Evolutionary conservation across 805 yeast species (phyloP).

Genomic region (Zygosaccharomyces lentus): DNA sequence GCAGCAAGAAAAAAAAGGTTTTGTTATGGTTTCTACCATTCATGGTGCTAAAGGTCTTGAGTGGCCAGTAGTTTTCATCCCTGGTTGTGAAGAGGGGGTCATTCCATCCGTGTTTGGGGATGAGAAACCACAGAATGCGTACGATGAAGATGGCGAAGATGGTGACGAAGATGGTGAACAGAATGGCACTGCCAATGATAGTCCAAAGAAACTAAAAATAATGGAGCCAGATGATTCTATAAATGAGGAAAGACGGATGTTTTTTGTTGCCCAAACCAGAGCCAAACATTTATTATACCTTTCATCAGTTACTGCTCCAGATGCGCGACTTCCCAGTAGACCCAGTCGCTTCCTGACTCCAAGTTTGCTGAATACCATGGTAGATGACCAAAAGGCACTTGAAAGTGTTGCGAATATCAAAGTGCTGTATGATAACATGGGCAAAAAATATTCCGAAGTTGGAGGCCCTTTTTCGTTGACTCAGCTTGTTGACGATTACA

Average conservation of each 20-base stretch:
- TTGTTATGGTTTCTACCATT: conserved; percentile 68
- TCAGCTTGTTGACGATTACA: conserved; percentile 28
- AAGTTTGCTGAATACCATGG: conserved; percentile 27
- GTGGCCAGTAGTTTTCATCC: conserved; percentile 89
- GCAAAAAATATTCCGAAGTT: conserved; percentile 10
- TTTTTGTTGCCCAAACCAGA: conserved; percentile 86
- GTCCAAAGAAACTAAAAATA: conserved; percentile 6
- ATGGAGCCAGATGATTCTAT: conserved; percentile 27
- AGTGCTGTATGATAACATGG: conserved; percentile 21
- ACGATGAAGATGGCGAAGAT: conserved; percentile 27
- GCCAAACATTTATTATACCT: conserved; percentile 59
- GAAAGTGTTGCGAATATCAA: conserved; percentile 19
- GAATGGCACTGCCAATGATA: conserved; percentile 14
- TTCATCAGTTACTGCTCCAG: conserved; percentile 24
- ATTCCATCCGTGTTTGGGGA: conserved; percentile 56
- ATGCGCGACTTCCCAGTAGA: conserved; percentile 19
- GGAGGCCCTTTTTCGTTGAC: conserved; percentile 21
- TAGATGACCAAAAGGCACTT: conserved; percentile 28
- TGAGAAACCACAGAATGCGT: conserved; percentile 27
- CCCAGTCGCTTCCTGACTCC: conserved; percentile 33
- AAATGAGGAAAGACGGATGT: conserved; percentile 77
- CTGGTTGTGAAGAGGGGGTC: conserved; percentile 62
- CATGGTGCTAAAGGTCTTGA: conserved; percentile 94
- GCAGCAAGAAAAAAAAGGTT: conserved; percentile 27
- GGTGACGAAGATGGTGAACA: conserved; percentile 14